Conservation (phyloP, 352 stramenopile genomes). For the Plasmopara viticola region DNA sequence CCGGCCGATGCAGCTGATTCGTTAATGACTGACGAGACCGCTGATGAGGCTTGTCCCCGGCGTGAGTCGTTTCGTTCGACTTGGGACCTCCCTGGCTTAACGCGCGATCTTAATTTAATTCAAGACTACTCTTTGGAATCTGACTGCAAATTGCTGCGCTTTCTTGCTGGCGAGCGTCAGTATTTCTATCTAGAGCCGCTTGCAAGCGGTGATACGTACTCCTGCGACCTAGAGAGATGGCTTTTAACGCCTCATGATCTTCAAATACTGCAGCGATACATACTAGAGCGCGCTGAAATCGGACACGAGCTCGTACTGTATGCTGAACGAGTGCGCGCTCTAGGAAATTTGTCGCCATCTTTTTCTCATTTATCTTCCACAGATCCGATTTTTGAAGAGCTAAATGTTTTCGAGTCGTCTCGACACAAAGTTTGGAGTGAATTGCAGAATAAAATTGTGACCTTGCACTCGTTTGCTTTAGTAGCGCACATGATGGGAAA, state of each 20-base stretch:
- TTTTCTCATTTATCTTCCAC: conserved; percentile 8
- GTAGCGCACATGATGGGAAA: conserved; percentile 50
- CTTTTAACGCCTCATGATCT: conserved; percentile 35
- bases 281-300: conserved; percentile 21
- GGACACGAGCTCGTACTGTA: conserved; percentile 28
- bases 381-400: conserved; percentile 4
- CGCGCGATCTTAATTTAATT: conserved; percentile 67
- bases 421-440: conserved; percentile 44
- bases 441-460: conserved; percentile 43
- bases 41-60: conserved; percentile 14
- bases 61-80: conserved; percentile 49
- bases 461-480: conserved; percentile 52
- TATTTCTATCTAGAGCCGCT: conserved; percentile 76
- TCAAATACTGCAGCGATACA: conserved; percentile 29
- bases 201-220: conserved; percentile 5
- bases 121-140: conserved; percentile 70
- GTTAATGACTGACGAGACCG: conserved; percentile 5
- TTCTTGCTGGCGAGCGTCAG: conserved; percentile 59
- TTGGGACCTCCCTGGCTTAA: conserved; percentile 48
- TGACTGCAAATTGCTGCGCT: conserved; percentile 48
- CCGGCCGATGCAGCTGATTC: conserved; percentile 6
- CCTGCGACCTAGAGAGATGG: conserved; percentile 24
- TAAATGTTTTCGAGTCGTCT: conserved; percentile 38
- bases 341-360: conserved; percentile 20
- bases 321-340: conserved; percentile 24